Evolutionary conservation across 78 protist genomes (phyloP), one percentile per base, ranked within the genome.

Genomic region (Dictyostelium purpureum): DNA sequence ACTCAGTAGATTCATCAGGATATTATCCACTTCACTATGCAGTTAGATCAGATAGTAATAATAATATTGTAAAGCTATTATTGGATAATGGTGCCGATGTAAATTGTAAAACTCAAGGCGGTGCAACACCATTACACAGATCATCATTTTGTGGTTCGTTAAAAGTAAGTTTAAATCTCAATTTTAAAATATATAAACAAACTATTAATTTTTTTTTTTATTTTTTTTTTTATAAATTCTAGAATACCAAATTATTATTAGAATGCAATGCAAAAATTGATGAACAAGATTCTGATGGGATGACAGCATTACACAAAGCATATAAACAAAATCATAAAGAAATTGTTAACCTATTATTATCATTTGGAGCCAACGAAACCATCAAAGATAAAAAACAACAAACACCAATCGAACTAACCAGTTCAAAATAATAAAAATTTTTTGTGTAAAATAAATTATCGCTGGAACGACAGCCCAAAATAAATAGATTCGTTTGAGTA

Each of bases 1-100:
- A 82, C 40, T 24, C 37, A 1, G n/a, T 24, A 16, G 90, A 82
- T 28, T 12, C 26, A 6, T 26, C 80, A n/a, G 90, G 90, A 4
- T 82, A 38, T 77, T 82, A 70, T 70, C 90, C 90, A 31, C 51
- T 82, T 14, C 90, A 82, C n/a, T 82, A 82, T 70, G 90, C 90
- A 0, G 90, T 43, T 43, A 67, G 90, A 70, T n/a, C 7, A 18
- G 45, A 49, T 70, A 45, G 28, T 12, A 77, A 77, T 16, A 6
- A 40, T 9, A 42, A 70, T 21, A 45, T 52, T 18, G 33, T 54
- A 9, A 24, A 26, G 16, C 2, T 82, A 14, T 31, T 82, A 54
- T 28, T 82, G 7, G 79, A 82, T 35, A 33, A 67, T 70, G 90
- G 79, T 70, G 90, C 90, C 1, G 18, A 18, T 18, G 26, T 31